Conservation (phyloP, 768 basidiomycete species). For the Tricholoma terreum region DNA sequence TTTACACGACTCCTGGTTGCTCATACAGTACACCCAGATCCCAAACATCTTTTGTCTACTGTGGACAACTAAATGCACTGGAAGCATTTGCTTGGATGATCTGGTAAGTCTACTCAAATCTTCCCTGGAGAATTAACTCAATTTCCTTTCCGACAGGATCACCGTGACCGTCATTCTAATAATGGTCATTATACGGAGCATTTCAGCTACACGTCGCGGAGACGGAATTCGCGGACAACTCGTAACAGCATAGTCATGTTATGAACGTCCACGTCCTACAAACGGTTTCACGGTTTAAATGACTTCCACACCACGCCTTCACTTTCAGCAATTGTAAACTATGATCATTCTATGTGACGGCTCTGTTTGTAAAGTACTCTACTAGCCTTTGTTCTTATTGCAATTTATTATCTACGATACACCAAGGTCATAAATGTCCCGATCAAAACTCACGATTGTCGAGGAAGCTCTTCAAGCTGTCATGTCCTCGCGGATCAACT, state of each 20-base stretch:
- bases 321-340: too few species aligned
- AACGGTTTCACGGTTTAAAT: too few species aligned
- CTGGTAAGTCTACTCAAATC: slow-evolving; percentile 44
- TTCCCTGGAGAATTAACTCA: neutral
- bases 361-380: too few species aligned
- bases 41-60: slow-evolving; percentile 53
- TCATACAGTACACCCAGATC: slow-evolving; percentile 22
- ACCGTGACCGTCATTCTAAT: slow-evolving; percentile 60
- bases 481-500: too few species aligned
- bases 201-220: slow-evolving; percentile 57
- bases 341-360: too few species aligned
- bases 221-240: slow-evolving; percentile 64
- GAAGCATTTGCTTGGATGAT: slow-evolving; percentile 75
- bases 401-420: too few species aligned
- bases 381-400: too few species aligned
- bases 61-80: slow-evolving; percentile 73
- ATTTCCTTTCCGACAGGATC: slow-evolving; percentile 41
- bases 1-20: neutral
- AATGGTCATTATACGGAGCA: slow-evolving; percentile 57
- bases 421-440: too few species aligned
- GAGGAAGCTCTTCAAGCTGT: too few species aligned
- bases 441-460: too few species aligned
- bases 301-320: too few species aligned
- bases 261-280: neutral
- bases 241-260: slow-evolving; percentile 18